Base-by-base conservation (phyloP, 2,329 filamentous ascomycete species). In the Talaromyces albobiverticillius region DNA sequence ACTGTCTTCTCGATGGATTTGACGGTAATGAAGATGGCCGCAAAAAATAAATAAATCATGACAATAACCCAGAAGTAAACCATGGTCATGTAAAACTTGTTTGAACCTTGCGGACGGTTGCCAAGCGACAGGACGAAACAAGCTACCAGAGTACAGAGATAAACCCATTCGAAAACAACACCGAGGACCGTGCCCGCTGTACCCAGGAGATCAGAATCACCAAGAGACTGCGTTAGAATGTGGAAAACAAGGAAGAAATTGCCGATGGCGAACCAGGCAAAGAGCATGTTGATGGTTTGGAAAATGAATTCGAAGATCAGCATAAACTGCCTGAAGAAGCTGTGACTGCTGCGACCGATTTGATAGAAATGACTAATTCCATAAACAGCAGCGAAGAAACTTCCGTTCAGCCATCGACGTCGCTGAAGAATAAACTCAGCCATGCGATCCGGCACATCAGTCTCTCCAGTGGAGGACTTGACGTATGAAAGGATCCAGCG, bases 191-290 rank as follows among this genome's bases (percentile, higher is more conserved):
- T 83, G 51, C 94, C 94, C 9, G 84, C 84, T 4, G 82, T 85
- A 46, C 91, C 90, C 2, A 96, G 81, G 23, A 96, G 80, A 29
- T 81, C 71, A 0, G 75, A 64, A 23, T 82, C 80, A 43, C 90
- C 88, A 60, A 99, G 78, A 65, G 92, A 96, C 10, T 85, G 87
- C 1, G 93, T 97, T 60, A 99, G 78, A 68, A 99, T 97, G 72
- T 92, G 92, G 79, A 99, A 99, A 62, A 99, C 93, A 67, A 99
- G 77, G 82, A 97, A 99, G 82, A 99, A 99, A 76, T 99, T 99
- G 67, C 94, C 84, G 67, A 97, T 94, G 64, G 88, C 90, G 69
- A 99, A 97, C 94, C 94, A 99, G 51, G 94, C 92, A 71, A 97
- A 99, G 67, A 99, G 82, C 90, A 97, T 96, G 79, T 90, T 95